Evolutionary conservation across 495 filamentous ascomycete genomes (phyloP).

Genomic region (Stereocaulon alpinum): DNA sequence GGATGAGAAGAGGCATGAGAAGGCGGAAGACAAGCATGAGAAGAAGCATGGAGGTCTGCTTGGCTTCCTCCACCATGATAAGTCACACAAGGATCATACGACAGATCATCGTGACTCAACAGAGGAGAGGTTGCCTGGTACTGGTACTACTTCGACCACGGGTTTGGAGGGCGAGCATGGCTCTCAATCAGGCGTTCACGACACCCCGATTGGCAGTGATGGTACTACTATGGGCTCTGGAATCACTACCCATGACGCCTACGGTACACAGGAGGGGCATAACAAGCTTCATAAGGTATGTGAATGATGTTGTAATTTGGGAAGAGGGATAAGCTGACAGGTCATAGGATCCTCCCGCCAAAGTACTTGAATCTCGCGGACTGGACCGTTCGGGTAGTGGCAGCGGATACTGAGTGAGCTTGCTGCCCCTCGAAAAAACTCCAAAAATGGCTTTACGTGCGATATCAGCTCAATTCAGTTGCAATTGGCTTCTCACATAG

Average conservation of each 20-base stretch:
- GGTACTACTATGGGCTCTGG: conserved; percentile 8
- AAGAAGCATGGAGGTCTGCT: conserved; percentile 22
- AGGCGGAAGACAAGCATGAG: conserved; percentile 16
- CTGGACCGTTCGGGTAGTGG: not conserved
- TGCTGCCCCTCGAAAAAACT: too few relatives aligned
- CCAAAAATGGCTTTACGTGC: too few relatives aligned
- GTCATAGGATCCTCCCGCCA: conserved; percentile 10
- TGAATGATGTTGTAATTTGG: not conserved
- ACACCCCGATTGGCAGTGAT: conserved; percentile 1
- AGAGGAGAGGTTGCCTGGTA: conserved; percentile 14
- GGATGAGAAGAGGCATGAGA: conserved; percentile 18
- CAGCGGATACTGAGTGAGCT: not conserved
- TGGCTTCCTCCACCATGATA: conserved; percentile 20
- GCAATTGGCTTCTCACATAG: not conserved
- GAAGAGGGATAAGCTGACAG: not conserved
- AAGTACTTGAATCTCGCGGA: conserved; percentile 15
- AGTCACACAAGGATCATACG: conserved; percentile 16
- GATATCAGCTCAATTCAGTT: not conserved
- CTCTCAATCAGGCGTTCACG: conserved; percentile 8
- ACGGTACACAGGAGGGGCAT: conserved; percentile 15
- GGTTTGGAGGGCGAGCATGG: conserved; percentile 8
- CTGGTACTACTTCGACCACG: conserved; percentile 3
- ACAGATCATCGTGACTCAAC: not conserved
- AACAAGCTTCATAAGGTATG: conserved; percentile 20
- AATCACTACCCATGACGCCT: conserved; percentile 19